Evolutionary conservation across 2,329 filamentous ascomycete genomes (phyloP).

Genomic region (Cladophialophora psammophila): DNA sequence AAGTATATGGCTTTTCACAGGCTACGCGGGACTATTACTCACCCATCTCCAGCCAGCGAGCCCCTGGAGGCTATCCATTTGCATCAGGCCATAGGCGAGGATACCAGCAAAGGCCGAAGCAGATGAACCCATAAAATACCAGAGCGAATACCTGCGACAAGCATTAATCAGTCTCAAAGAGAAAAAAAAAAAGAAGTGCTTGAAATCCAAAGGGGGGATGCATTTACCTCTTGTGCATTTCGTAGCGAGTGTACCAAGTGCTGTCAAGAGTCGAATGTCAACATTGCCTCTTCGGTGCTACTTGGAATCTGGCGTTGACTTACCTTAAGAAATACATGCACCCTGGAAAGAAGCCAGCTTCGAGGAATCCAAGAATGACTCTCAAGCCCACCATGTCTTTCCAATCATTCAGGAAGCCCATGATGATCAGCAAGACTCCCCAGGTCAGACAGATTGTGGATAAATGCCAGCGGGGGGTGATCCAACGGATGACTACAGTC

Average conservation of each 20-base stretch:
- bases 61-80: slow-evolving; percentile 39
- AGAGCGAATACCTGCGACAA: neutral
- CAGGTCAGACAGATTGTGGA: slow-evolving; percentile 11
- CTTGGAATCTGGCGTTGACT: too few species aligned
- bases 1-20: slow-evolving; percentile 28
- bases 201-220: too few species aligned
- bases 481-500: slow-evolving; percentile 52
- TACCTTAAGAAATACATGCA: too few species aligned
- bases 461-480: slow-evolving; percentile 14
- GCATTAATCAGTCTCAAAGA: too few species aligned
- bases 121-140: slow-evolving; percentile 3
- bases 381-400: slow-evolving; percentile 39
- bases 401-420: slow-evolving; percentile 42
- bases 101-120: slow-evolving; percentile 58
- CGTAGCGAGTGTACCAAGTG: too few species aligned
- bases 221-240: too few species aligned
- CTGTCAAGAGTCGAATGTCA: too few species aligned
- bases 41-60: slow-evolving; percentile 2
- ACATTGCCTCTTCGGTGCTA: too few species aligned
- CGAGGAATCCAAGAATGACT: neutral
- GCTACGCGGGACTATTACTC: slow-evolving; percentile 42
- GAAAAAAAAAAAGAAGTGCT: too few species aligned
- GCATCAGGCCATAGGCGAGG: slow-evolving; percentile 50
- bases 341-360: too few species aligned
- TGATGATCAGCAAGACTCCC: slow-evolving; percentile 46